Evolutionary conservation across 208 protist genomes (phyloP), one percentile per base, ranked within the genome.

Genomic region (Acanthamoeba healyi): DNA sequence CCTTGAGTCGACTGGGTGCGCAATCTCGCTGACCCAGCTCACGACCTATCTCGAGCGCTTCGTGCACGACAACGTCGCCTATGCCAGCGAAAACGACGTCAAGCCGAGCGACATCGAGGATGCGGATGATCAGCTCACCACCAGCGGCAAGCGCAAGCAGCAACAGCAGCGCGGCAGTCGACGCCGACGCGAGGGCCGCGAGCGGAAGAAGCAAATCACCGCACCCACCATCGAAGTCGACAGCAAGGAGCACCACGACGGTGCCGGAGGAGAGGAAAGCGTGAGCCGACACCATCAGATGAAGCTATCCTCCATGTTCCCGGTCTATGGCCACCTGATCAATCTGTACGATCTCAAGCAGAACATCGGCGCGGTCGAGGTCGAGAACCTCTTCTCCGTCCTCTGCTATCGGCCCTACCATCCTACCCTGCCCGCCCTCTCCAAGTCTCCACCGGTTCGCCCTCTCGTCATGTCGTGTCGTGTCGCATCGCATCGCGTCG

Each of bases 221-320:
- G 46, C 46, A 15, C 17, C 46, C 12, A 15, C 44, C 10, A 17
- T 6, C 49, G 54, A 26, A 61, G 54, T 15, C 10, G 54, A 26
- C 22, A 61, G 54, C 10, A 26, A 63, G 6, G 56, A 63, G 1
- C 56, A 63, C 26, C 22, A 63, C 22, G 56, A 63, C 1, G 56
- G 9, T 22, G 56, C 15, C 56, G 56, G 17, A 5, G 54, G 54
- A 6, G 17, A 17, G 10, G 54, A 24, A 5, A 3, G 56, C 56
- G 56, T 29, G 56, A 54, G 56, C 56, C 56, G 15, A 22, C 7
- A 26, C 46, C 46, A 15, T 10, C 46, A 24, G 29, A 70, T 36
- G 65, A 74, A 74, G 65, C 65, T 74, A 10, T 74, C 65, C 9
- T 74, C 65, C n/a, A 34, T 74, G 65, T 74, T 74, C 65, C 65